Percentiles rank a stretch among this genome's conserved stretches.
Evolutionary conservation across 331 rosid genomes (phyloP).

Genomic region (Rhamnella rubrinervis): DNA sequence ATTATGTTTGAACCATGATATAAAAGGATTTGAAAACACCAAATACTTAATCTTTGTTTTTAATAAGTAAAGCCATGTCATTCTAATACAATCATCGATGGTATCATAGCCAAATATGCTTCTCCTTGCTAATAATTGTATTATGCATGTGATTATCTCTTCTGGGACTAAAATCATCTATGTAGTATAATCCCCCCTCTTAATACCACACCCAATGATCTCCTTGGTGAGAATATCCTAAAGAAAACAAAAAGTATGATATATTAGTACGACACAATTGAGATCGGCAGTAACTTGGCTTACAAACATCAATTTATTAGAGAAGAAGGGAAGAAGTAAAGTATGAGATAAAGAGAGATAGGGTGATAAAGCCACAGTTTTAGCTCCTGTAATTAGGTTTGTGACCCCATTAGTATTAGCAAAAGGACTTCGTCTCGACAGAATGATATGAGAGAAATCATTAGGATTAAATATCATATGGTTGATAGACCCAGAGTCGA

Average conservation of each 20-base stretch:
- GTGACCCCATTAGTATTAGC: background rate
- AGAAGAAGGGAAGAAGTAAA: background rate
- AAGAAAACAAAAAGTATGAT: background rate
- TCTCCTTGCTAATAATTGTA: too few relatives aligned
- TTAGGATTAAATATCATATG: background rate
- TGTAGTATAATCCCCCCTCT: background rate
- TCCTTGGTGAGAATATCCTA: background rate
- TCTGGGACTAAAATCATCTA: background rate
- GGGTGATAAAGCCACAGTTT: background rate
- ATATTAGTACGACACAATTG: too few relatives aligned
- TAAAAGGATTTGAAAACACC: too few relatives aligned
- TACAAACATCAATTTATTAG: too few relatives aligned
- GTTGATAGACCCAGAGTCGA: background rate
- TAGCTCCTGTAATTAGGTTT: background rate
- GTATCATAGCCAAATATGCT: too few relatives aligned
- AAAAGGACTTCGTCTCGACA: background rate
- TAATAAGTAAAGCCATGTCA: too few relatives aligned
- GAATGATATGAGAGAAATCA: background rate
- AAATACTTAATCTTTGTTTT: too few relatives aligned
- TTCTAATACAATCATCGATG: too few relatives aligned
- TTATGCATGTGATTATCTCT: too few relatives aligned
- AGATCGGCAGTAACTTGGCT: too few relatives aligned
- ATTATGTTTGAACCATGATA: too few relatives aligned
- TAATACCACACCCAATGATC: conserved; percentile 15
- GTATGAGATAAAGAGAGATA: conserved; percentile 2